Base-by-base conservation (phyloP, 2,329 filamentous ascomycete species). In the Xylaria sp. region DNA sequence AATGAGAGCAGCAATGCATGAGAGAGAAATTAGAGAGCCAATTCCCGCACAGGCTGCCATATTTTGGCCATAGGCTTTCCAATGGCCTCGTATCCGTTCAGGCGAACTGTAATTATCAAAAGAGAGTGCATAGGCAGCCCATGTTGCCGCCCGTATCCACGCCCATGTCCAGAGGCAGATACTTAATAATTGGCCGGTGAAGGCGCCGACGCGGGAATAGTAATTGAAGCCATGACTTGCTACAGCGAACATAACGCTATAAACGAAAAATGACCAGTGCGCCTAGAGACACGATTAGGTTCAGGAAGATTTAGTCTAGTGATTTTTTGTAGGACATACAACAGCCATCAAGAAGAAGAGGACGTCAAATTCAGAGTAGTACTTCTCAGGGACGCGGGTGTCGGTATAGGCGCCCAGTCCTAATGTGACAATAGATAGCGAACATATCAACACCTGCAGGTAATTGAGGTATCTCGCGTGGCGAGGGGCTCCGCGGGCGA, bases 281-380 rank as follows among this genome's bases (percentile, higher is more conserved):
- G 77, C 73, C 83, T 85, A 44, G 7, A 68, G 63, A 64, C 0
- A 71, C 9, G n/a, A 48, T 71, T 63, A 74, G 28, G 70, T 68
- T 58, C 13, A 18, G 37, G 18, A 20, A 18, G 20, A 20, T 54
- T 9, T 52, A n/a, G 15, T 28, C n/a, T 9, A 20, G 15, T 34
- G n/a, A 20, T 58, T 50, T 37, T 4, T 51, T 70, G 74, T 55
- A 6, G 76, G 74, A 73, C 82, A 76, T 73, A 86, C 84, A 44
- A 84, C 80, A 66, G 86, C 86, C 69, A 85, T 81, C 52, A 85
- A 76, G 70, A 86, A 84, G 44, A 80, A 82, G 1, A 79, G 78
- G 4, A 81, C 79, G 3, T 81, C 81, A 3, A 76, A 73, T 56
- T 76, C 76, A 64, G 77, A 74, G 55, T 75, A 76, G 46, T 66